A percentile compares a stretch with the other conserved stretches of the same genome.
Evolutionary conservation across 2,329 filamentous ascomycete genomes (phyloP).

Genomic region (Aspergillus fumigatiaffinis): DNA sequence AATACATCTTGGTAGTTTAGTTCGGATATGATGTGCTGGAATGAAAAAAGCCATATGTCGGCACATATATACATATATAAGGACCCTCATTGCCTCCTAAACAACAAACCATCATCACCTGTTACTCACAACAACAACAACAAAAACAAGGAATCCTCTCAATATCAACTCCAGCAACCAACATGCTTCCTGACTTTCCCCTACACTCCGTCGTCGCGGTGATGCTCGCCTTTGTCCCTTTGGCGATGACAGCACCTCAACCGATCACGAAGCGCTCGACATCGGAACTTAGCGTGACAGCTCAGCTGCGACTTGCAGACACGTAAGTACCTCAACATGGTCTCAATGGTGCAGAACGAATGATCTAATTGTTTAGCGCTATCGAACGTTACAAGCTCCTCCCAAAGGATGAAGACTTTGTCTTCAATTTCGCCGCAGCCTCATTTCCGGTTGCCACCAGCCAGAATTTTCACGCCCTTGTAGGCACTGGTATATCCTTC

Average conservation of each 20-base stretch:
- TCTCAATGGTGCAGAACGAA: background rate
- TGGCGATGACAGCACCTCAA: slow-evolving; percentile 12
- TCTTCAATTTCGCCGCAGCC: slow-evolving; percentile 17
- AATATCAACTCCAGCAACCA: background rate
- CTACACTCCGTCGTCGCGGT: slow-evolving; percentile 4
- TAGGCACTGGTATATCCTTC: slow-evolving; percentile 14
- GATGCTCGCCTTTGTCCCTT: slow-evolving; percentile 6
- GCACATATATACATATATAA: slow-evolving; percentile 12
- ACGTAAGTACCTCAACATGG: slow-evolving; percentile 9
- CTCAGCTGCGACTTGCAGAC: slow-evolving; percentile 18
- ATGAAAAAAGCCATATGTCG: background rate
- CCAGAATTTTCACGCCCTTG: slow-evolving; percentile 17
- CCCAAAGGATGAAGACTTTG: slow-evolving; percentile 17
- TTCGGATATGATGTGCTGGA: background rate
- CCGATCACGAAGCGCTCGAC: slow-evolving; percentile 9
- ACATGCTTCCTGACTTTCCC: slow-evolving; percentile 6
- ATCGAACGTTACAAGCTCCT: slow-evolving; percentile 21
- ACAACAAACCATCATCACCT: background rate
- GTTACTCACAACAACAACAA: background rate
- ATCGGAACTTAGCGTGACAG: slow-evolving; percentile 16
- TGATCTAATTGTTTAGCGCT: slow-evolving; percentile 7
- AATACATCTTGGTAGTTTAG: background rate
- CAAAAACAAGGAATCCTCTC: background rate
- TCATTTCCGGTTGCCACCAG: slow-evolving; percentile 13
- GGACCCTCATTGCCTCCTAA: background rate